These are phyloP conservation scores for Clarireedia paspali DNA, from an alignment of 2,329 filamentous ascomycete genomes.

Conservation along the genomic window DNA sequence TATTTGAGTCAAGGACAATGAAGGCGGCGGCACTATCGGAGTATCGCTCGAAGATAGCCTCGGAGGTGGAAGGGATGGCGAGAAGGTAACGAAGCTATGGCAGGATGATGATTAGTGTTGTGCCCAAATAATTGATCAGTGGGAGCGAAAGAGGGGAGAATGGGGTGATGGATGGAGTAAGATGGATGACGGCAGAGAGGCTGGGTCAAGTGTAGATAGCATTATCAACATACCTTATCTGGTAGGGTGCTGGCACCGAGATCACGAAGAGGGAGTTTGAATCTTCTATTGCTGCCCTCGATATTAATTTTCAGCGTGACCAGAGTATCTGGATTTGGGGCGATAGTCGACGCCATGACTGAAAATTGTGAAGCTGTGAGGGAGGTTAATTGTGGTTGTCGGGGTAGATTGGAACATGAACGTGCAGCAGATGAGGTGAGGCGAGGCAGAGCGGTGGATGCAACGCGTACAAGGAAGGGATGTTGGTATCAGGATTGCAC, in stretches of 20 bases:
- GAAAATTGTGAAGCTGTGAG: neutral
- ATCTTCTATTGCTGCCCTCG: conserved; percentile 68
- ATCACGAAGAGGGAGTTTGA: conserved; percentile 85
- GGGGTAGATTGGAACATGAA: no score
- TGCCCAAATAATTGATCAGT: neutral
- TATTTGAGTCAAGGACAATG: conserved; percentile 69
- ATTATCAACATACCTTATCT: conserved; percentile 60
- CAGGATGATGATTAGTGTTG: conserved; percentile 21
- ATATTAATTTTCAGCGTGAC: conserved; percentile 82
- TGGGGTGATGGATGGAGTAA: neutral
- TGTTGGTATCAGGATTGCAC: neutral
- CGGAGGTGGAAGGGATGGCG: conserved; percentile 51
- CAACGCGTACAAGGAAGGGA: neutral
- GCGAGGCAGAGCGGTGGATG: no score
- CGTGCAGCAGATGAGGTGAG: no score
- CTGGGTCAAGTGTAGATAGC: conserved; percentile 11
- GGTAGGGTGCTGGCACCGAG: conserved; percentile 68
- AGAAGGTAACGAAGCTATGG: conserved; percentile 63
- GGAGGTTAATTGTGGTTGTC: no score
- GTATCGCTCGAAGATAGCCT: conserved; percentile 78
- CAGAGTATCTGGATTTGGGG: conserved; percentile 52
- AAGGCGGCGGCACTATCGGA: conserved; percentile 85
- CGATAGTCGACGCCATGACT: conserved; percentile 27
- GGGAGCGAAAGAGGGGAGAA: neutral
- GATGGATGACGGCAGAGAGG: conserved; percentile 9